Conservation (phyloP, 306 rosid genomes). For the Heteromeles arbutifolia region DNA sequence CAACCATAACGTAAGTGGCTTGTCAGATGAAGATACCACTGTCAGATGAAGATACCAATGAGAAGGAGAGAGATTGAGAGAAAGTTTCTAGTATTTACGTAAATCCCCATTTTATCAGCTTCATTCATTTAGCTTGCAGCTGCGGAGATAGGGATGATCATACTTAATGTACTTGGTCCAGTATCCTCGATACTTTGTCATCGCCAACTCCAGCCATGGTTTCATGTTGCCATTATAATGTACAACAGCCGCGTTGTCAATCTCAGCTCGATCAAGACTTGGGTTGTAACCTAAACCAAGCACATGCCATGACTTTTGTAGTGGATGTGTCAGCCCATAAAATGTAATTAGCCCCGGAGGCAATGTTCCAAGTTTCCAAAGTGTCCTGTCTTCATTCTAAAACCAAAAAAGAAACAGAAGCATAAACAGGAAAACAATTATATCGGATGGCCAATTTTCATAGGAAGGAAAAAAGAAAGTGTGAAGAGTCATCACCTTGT, state of each 20-base stretch:
- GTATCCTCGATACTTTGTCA: slow-evolving; percentile 73
- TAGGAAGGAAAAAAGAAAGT: neutral
- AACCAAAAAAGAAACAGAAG: slow-evolving; percentile 15
- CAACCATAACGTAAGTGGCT: slow-evolving; percentile 26
- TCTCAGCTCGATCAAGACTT: slow-evolving; percentile 46
- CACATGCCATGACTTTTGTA: slow-evolving; percentile 87
- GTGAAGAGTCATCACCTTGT: neutral
- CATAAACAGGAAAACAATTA: neutral
- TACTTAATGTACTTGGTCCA: slow-evolving; percentile 81
- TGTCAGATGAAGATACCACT: slow-evolving; percentile 20
- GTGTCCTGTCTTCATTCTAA: slow-evolving; percentile 85
- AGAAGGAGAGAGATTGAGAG: slow-evolving; percentile 9
- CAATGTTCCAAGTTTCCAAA: slow-evolving; percentile 93
- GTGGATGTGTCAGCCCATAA: slow-evolving; percentile 79
- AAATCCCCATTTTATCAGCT: slow-evolving; percentile 7
- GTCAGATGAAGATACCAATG: slow-evolving; percentile 20
- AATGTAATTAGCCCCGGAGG: slow-evolving; percentile 95
- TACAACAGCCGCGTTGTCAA: slow-evolving; percentile 80
- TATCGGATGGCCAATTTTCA: neutral
- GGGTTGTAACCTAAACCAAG: slow-evolving; percentile 99
- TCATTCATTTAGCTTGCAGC: slow-evolving; percentile 56
- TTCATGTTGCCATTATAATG: slow-evolving; percentile 97
- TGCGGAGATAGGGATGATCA: slow-evolving; percentile 64
- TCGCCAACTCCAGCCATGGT: slow-evolving; percentile 90
- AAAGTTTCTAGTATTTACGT: slow-evolving; percentile 5